phyloP scores from a whole-genome alignment of 1,139 yeast genomes.

The Saccharomyces hybrid region DNA sequence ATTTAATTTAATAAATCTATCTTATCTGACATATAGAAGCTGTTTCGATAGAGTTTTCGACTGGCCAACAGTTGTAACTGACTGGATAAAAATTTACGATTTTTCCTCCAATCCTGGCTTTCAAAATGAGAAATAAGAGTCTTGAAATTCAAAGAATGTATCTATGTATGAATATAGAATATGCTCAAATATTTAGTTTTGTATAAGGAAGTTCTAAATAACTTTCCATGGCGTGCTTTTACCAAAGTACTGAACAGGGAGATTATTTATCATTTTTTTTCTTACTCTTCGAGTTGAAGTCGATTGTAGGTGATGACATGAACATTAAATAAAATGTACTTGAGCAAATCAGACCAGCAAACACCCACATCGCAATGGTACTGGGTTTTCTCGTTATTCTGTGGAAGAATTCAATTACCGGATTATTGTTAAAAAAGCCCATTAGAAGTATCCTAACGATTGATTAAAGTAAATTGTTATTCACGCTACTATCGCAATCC shows the following conservation, averaged over 20 bases:
- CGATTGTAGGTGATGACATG: slow-evolving; percentile 6
- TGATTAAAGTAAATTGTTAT: not conserved
- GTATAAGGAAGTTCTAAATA: too few species aligned
- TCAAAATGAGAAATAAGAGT: not conserved
- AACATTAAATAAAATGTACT: slow-evolving; percentile 23
- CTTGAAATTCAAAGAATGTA: too few species aligned
- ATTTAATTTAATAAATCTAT: not conserved
- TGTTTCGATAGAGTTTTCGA: not conserved
- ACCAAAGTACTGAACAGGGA: not conserved
- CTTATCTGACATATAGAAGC: not conserved
- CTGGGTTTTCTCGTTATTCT: slow-evolving; percentile 22
- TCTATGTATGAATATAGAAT: too few species aligned
- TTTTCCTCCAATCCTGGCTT: not conserved
- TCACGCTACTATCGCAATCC: not conserved
- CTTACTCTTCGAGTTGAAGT: slow-evolving; percentile 1
- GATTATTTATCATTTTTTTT: not conserved
- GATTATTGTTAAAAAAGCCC: slow-evolving; percentile 26
- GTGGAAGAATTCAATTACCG: slow-evolving; percentile 24
- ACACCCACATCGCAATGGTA: slow-evolving; percentile 29
- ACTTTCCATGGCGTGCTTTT: not conserved
- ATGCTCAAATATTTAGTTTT: not conserved
- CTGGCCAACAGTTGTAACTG: not conserved
- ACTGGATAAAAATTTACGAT: not conserved
- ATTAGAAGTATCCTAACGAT: slow-evolving; percentile 8
- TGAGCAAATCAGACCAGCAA: slow-evolving; percentile 26